Evolutionary conservation across 2,329 filamentous ascomycete species (phyloP).

Genomic region (Chaetothyriales sp.): DNA sequence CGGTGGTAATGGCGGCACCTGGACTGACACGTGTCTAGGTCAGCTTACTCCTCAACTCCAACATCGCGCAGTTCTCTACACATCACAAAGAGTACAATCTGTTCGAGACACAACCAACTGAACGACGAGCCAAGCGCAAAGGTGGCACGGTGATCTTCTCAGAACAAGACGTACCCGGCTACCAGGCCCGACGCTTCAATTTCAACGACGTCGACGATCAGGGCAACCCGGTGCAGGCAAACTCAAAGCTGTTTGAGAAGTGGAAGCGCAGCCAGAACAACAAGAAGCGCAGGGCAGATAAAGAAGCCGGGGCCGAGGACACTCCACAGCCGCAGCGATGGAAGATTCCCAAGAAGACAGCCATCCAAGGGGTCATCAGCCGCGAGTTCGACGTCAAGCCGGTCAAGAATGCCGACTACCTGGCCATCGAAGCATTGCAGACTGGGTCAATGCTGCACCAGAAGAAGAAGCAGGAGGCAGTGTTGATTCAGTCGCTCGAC

Average conservation of each 20-base stretch:
- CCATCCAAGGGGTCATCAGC: conserved; percentile 53
- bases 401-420: conserved; percentile 55
- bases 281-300: conserved; percentile 18
- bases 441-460: conserved; percentile 46
- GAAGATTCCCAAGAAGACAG: conserved; percentile 64
- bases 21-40: conserved; percentile 41
- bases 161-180: conserved; percentile 79
- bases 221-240: conserved; percentile 27
- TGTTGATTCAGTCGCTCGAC: conserved; percentile 3
- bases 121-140: conserved; percentile 33
- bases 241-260: conserved; percentile 32
- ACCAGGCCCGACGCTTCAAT: conserved; percentile 28
- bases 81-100: conserved; percentile 84
- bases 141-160: conserved; percentile 85
- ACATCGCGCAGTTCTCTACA: conserved; percentile 48
- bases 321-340: conserved; percentile 32
- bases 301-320: conserved; percentile 18
- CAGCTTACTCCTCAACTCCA: conserved; percentile 49
- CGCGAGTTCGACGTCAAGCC: conserved; percentile 65
- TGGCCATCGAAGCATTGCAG: conserved; percentile 43
- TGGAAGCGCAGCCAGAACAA: conserved; percentile 31
- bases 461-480: conserved; percentile 35
- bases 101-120: conserved; percentile 46
- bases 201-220: conserved; percentile 27
- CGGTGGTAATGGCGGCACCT: conserved; percentile 4